Percentiles rank a stretch among this genome's conserved stretches.
These are phyloP conservation scores for Sporothrix schenckii DNA, from an alignment of 2,329 filamentous ascomycete species.

Conservation along the genomic window DNA sequence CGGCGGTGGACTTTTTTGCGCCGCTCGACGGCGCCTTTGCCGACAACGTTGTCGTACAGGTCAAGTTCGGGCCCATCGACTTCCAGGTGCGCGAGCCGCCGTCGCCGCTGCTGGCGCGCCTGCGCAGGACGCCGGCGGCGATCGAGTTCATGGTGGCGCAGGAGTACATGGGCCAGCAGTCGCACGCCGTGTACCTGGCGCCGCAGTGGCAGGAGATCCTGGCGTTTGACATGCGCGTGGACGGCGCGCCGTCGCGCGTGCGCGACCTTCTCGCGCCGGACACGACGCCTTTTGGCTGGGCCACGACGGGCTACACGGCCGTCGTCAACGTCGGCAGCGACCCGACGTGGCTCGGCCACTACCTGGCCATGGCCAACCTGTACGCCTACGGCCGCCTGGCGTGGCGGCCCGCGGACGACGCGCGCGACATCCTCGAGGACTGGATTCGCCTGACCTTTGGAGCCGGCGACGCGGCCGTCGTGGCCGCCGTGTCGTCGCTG, in stretches of 20 bases:
- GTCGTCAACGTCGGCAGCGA: slow-evolving; percentile 70
- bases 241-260: slow-evolving; percentile 58
- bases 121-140: slow-evolving; percentile 51
- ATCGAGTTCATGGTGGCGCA: slow-evolving; percentile 70
- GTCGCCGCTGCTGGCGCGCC: slow-evolving; percentile 64
- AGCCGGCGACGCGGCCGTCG: slow-evolving; percentile 54
- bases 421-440: slow-evolving; percentile 15
- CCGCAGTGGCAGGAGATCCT: slow-evolving; percentile 70
- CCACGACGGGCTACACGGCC: slow-evolving; percentile 63
- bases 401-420: slow-evolving; percentile 57
- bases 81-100: slow-evolving; percentile 71
- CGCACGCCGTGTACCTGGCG: slow-evolving; percentile 67
- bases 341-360: slow-evolving; percentile 68
- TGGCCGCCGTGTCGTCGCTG: slow-evolving; percentile 63
- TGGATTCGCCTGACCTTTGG: slow-evolving; percentile 70
- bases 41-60: slow-evolving; percentile 71
- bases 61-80: slow-evolving; percentile 75
- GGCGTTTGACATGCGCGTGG: slow-evolving; percentile 67
- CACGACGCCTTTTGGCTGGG: slow-evolving; percentile 51
- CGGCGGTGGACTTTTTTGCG: slow-evolving; percentile 68
- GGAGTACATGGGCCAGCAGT: slow-evolving; percentile 72
- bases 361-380: slow-evolving; percentile 71
- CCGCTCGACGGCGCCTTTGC: slow-evolving; percentile 67
- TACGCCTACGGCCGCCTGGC: slow-evolving; percentile 70
- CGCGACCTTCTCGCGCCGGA: slow-evolving; percentile 58